Evolutionary conservation across 805 yeast genomes (phyloP), one percentile per base, ranked within the genome.

Genomic region (Hanseniaspora mollemarum): DNA sequence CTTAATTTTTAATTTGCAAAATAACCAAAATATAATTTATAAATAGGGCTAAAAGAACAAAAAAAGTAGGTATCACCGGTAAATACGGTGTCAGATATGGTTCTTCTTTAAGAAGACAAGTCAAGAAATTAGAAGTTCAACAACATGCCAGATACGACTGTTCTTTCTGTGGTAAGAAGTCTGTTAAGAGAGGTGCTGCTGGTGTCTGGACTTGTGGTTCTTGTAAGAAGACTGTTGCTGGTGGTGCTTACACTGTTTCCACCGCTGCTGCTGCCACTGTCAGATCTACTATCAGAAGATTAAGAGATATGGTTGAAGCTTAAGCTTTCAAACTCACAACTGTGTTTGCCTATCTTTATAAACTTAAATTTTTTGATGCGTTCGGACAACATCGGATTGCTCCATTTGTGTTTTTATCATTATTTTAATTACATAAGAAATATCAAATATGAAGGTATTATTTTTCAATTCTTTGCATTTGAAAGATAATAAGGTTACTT

Each of bases 51-150:
- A 92, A 94, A 79, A 90, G 99, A 85, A 92, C 99, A 67, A 92
- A 92, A 94, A 92, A 92, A 87, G 99, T 92, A 74, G 99, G 99
- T 76, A 92, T 92, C 81, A 92, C 99, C 74, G 99, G 99, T 83
- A 94, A 94, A 81, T 92, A 87, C 83, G 99, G 99, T 87, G 96
- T 92, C 78, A 88, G 99, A 82, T 92, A 92, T 81, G 95, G 99
- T 88, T 90, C 98, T 68, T 94, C 99, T 61, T 80, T 92, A 75
- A 90, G 99, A 84, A 87, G 97, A 78, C 96, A 87, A 77, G 85
- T 95, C 81, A 88, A 88, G 83, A 92, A 92, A 81, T 79, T 92
- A 75, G 98, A 94, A 79, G 83, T 87, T 69, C 96, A 87, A 77
- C 96, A 88, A 75, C 98, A 90, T 77, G 84, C 98, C 67, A 86